A percentile compares a stretch with the other conserved stretches of the same genome.
Evolutionary conservation across 2,329 filamentous ascomycete genomes (phyloP).

Genomic region (Nemania abortiva): DNA sequence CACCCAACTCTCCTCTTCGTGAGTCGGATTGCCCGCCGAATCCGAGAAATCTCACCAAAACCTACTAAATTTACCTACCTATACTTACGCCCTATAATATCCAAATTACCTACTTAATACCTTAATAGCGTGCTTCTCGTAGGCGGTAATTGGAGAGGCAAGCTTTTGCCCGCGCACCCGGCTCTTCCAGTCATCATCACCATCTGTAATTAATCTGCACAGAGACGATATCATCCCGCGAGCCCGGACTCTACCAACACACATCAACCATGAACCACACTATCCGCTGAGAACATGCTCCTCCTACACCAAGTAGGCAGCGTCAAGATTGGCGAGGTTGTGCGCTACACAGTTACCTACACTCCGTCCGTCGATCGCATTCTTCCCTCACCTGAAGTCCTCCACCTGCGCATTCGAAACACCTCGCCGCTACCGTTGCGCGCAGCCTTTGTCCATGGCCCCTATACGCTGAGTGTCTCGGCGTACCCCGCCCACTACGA

Average conservation of each 20-base stretch:
- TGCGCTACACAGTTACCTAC: slow-evolving; percentile 93
- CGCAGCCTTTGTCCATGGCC: slow-evolving; percentile 95
- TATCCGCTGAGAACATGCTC: slow-evolving; percentile 71
- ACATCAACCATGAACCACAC: slow-evolving; percentile 30
- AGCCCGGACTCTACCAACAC: background rate
- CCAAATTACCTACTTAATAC: slow-evolving; percentile 7
- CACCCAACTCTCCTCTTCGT: slow-evolving; percentile 9
- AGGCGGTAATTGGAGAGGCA: background rate
- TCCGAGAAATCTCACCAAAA: background rate
- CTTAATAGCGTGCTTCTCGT: background rate
- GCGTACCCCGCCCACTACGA: slow-evolving; percentile 87
- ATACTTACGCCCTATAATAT: background rate
- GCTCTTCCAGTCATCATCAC: background rate
- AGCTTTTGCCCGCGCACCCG: background rate
- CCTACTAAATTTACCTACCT: background rate
- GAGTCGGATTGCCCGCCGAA: slow-evolving; percentile 12
- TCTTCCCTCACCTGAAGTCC: slow-evolving; percentile 82
- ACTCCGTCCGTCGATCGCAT: slow-evolving; percentile 90
- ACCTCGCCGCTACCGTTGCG: slow-evolving; percentile 89
- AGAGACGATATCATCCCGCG: slow-evolving; percentile 10
- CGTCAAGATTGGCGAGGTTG: slow-evolving; percentile 93
- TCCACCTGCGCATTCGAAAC: slow-evolving; percentile 92
- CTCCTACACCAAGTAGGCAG: slow-evolving; percentile 90
- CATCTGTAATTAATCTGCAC: no score
- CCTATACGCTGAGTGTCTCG: slow-evolving; percentile 89